Base-by-base conservation (phyloP, 1,284 basidiomycete species). In the Cryptococcus hybrid region DNA sequence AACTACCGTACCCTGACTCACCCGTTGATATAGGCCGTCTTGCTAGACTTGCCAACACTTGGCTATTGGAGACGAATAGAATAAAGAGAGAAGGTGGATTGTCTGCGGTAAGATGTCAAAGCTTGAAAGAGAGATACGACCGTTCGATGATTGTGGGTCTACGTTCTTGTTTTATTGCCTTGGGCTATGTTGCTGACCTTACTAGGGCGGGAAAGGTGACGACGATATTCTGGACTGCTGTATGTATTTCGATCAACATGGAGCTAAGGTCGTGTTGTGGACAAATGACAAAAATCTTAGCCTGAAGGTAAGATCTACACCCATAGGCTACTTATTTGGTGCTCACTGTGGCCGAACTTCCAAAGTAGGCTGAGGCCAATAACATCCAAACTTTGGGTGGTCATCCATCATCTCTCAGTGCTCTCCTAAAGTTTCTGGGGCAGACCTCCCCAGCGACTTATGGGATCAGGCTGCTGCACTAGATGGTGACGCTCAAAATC, bases 141-240 rank as follows among this genome's bases (percentile, higher is more conserved):
- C 39, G 24, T 5, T 35, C 8, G 6, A 50, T 61, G 5, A 45
- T 24, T 34, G 60, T 58, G 46, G 49, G 60, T 49, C 5, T n/a
- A 24, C 39, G 1, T 11, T 12, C 37, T 47, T 35, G 9, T 12
- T 9, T 7, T 4, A 30, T 15, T 34, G n/a, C 12, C 13, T 30
- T 15, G 5, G 36, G 13, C n/a, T 18, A 46, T 13, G 12, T 47
- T 43, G 42, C 49, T 37, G 35, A 51, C 15, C 34, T n/a, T n/a
- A 36, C 24, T 39, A 58, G 54, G 57, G 43, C 7, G 54, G 53
- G 3, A 61, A 60, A 51, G 60, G 55, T 9, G 66, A 68, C 50
- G 66, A 68, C 45, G 52, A 62, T 15, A 62, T 68, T n/a, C 57
- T 68, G 8, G 64, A 68, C 40, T 66, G 66, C 49, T 68, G 66